Evolutionary conservation across 345 rosid genomes (phyloP), one percentile per base, ranked within the genome.

Genomic region (Pistacia atlantica): DNA sequence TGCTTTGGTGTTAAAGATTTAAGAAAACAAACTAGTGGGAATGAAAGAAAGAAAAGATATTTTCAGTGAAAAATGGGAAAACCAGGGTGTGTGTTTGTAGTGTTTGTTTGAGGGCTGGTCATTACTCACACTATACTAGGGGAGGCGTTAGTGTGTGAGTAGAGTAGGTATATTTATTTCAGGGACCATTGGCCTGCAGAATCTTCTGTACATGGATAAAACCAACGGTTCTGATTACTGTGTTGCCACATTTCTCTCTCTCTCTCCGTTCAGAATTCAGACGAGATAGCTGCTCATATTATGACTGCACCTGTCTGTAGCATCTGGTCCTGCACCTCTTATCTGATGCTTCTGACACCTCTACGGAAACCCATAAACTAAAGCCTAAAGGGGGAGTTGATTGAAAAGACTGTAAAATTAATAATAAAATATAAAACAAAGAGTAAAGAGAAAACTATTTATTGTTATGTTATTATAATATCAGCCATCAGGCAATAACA

Each of bases 351-450:
- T 88, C 93, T 89, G 95, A 91, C 95, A 89, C 0, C 80, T 69
- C 89, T 83, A 80, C 92, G 85, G 90, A 87, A 89, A 89, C 86
- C 87, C 88, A 91, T 89, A 88, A 91, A 89, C 85, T 82, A 78
- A 82, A 79, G 9, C 46, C 46, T 42, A 7, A 42, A 42, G 46
- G 75, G 48, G 65, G 25, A 42, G 20, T 22, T 81, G 77, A 60
- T 78, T 69, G 63, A 73, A 81, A 79, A 78, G 77, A 48, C 78
- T 71, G 79, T 77, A 37, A 71, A 69, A 72, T 64, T 42, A 42
- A 42, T 38, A 38, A 38, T 6, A 38, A 38, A 38, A 38, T 6
- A 38, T 37, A 38, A 4, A 66, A 74, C 54, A 55, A 71, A 68
- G 16, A 60, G 12, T 20, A 56, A 63, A 20, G 5, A 51, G 25